These are phyloP conservation scores for Amphicarpaea edgeworthii DNA, from an alignment of 306 rosid species.

Conservation along the genomic window DNA sequence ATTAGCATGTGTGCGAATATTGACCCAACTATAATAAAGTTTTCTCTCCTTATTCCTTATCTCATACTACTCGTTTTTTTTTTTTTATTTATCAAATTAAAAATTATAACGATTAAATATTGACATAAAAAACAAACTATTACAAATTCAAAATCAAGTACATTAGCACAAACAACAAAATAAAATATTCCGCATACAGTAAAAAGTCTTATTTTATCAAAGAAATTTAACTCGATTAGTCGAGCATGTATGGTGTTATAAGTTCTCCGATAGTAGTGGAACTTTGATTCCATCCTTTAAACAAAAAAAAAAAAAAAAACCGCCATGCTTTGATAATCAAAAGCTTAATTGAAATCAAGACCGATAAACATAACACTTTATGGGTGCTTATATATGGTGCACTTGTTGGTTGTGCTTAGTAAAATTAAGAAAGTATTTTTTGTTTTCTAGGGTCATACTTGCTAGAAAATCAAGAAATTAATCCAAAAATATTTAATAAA, in stretches of 20 bases:
- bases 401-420: not conserved
- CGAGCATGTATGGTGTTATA: too few species aligned
- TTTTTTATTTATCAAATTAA: not conserved
- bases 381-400: not conserved
- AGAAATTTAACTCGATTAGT: too few species aligned
- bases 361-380: not conserved
- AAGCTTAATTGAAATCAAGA: slow-evolving; percentile 13
- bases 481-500: not conserved
- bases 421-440: not conserved
- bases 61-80: not conserved
- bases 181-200: not conserved
- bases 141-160: not conserved
- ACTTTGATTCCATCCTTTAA: too few species aligned
- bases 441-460: not conserved
- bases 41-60: not conserved
- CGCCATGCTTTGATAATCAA: not conserved
- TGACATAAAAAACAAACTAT: not conserved
- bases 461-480: not conserved
- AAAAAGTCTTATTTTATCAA: too few species aligned
- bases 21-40: not conserved
- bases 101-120: not conserved
- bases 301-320: too few species aligned
- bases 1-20: not conserved
- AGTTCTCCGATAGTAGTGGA: too few species aligned
- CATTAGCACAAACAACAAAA: not conserved